Percentiles rank a stretch among this genome's conserved stretches.
phyloP scores from a whole-genome alignment of 176 grass and related monocot species.

The Zea mays region DNA sequence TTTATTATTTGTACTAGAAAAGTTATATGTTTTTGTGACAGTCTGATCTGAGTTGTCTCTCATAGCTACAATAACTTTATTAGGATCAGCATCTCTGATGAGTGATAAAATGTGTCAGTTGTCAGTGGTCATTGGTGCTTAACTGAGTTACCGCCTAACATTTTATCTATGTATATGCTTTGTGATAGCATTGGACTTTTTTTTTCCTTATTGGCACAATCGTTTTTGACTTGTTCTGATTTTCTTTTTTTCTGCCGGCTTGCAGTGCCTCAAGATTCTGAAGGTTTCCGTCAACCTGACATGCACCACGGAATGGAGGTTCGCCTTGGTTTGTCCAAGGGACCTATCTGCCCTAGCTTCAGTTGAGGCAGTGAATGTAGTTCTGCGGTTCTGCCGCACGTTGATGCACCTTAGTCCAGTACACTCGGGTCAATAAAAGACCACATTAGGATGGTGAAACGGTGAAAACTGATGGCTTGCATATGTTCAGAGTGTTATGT shows the following conservation, averaged over 20 bases:
- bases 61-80: background rate
- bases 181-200: background rate
- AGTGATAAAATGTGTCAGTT: background rate
- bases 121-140: background rate
- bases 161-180: background rate
- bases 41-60: background rate
- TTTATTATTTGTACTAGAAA: background rate
- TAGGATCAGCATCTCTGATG: background rate
- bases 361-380: constrained; percentile 44
- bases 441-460: constrained; percentile 18
- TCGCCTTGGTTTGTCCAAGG: constrained; percentile 82
- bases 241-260: background rate
- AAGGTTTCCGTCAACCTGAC: constrained; percentile 58
- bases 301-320: constrained; percentile 96
- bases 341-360: constrained; percentile 59
- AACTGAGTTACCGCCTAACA: background rate
- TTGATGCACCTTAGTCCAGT: constrained; percentile 5
- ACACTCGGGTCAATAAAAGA: background rate
- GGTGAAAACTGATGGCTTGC: constrained; percentile 15
- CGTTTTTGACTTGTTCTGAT: constrained; percentile 5
- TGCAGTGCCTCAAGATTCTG: constrained; percentile 87
- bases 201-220: background rate
- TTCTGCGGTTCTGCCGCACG: background rate
- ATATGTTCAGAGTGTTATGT: background rate
- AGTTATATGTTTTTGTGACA: background rate